These are phyloP conservation scores for Vitellaria paradoxa DNA, from an alignment of 179 eudicot species.

Conservation along the genomic window DNA sequence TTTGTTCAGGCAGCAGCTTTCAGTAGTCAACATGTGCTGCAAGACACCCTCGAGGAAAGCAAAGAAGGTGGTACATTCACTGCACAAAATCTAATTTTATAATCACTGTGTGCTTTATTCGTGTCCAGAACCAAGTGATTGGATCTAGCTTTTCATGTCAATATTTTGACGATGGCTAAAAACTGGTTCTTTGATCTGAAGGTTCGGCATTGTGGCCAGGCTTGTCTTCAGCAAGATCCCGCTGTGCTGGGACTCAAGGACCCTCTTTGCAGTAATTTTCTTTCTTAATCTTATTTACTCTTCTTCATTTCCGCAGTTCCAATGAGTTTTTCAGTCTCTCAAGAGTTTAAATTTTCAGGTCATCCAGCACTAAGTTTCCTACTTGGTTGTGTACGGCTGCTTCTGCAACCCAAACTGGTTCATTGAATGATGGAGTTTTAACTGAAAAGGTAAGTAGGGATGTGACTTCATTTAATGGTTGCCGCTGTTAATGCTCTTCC, in stretches of 20 bases:
- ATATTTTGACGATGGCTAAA: background rate
- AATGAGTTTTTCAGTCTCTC: background rate
- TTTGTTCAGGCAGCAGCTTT: slow-evolving; percentile 23
- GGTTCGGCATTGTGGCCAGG: slow-evolving; percentile 20
- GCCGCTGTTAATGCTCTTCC: background rate
- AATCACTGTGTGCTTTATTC: background rate
- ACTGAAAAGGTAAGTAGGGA: slow-evolving; percentile 14
- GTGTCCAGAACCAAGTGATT: background rate
- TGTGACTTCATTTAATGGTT: background rate
- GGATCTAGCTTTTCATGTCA: background rate
- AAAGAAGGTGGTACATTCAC: slow-evolving; percentile 14
- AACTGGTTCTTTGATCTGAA: slow-evolving; percentile 10
- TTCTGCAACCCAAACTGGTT: background rate
- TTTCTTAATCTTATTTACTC: background rate
- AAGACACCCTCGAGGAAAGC: slow-evolving; percentile 10
- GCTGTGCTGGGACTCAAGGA: slow-evolving; percentile 2
- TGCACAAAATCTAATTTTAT: background rate
- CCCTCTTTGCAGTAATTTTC: slow-evolving; percentile 22
- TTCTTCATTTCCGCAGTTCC: background rate
- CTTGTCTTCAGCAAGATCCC: slow-evolving; percentile 13
- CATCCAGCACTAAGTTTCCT: background rate
- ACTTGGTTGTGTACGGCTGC: slow-evolving; percentile 14
- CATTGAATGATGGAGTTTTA: background rate
- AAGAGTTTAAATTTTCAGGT: slow-evolving; percentile 8
- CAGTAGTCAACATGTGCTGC: slow-evolving; percentile 13